Conservation (phyloP, 2,329 filamentous ascomycete species). For the Chrysoporthe deuterocubensis region DNA sequence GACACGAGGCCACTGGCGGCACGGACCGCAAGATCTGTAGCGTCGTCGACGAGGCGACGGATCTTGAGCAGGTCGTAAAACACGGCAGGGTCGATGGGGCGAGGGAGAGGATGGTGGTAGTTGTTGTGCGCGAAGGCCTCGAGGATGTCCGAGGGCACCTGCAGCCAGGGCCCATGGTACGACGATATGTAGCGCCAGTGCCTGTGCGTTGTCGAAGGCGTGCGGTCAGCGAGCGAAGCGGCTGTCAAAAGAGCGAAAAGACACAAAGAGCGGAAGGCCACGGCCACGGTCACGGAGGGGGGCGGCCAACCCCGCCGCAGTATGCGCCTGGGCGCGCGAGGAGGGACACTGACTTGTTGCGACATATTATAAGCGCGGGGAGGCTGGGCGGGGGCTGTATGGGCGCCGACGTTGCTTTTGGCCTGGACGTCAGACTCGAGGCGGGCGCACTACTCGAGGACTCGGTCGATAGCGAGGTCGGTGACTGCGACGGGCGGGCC, state of each 20-base stretch:
- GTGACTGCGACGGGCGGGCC: not conserved
- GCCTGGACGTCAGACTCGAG: constrained; percentile 20
- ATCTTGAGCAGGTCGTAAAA: constrained; percentile 88
- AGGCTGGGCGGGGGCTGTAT: constrained; percentile 39
- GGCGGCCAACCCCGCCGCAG: not conserved
- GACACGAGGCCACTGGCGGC: constrained; percentile 75
- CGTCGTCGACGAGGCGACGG: constrained; percentile 77
- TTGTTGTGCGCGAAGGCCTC: constrained; percentile 80
- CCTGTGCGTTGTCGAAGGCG: constrained; percentile 45
- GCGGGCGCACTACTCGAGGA: not conserved
- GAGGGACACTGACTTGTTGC: constrained; percentile 65
- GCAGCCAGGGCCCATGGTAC: constrained; percentile 83
- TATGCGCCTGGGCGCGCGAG: not conserved
- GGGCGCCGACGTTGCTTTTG: constrained; percentile 31
- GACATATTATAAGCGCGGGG: constrained; percentile 63
- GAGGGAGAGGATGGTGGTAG: constrained; percentile 75
- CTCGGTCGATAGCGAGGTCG: not conserved
- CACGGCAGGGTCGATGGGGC: constrained; percentile 76
- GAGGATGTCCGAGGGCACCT: constrained; percentile 77
- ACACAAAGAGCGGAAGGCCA: not conserved
- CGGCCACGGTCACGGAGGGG: too few relatives aligned
- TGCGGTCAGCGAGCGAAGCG: constrained; percentile 18
- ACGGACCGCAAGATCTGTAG: constrained; percentile 75
- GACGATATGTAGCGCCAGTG: constrained; percentile 86
- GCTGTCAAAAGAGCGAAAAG: constrained; percentile 7